phyloP scores from a whole-genome alignment of 257 asterid species.

The Lycium ferocissimum region DNA sequence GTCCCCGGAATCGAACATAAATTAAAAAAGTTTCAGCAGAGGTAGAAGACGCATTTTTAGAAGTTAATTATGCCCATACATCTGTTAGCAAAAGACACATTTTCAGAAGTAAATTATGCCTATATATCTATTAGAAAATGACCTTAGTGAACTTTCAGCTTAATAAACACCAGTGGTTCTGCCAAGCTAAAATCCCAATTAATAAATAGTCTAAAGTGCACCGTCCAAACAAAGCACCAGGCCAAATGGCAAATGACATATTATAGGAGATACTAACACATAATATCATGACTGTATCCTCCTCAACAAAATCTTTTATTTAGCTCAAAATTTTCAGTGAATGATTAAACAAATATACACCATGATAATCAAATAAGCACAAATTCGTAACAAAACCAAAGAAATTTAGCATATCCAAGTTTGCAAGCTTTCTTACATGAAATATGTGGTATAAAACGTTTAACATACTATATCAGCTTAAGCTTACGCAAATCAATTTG shows the following conservation, averaged over 20 bases:
- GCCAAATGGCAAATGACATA: constrained; percentile 15
- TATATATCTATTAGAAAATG: not conserved
- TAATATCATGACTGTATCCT: not conserved
- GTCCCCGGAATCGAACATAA: not conserved
- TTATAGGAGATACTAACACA: constrained; percentile 23
- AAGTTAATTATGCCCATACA: not conserved
- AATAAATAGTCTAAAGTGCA: not conserved
- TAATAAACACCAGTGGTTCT: not conserved
- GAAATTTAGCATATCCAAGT: constrained; percentile 24
- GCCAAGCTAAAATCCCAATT: constrained; percentile 10
- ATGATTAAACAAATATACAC: not conserved
- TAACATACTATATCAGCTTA: not conserved
- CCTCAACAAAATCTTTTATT: not conserved
- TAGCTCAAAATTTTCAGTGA: constrained; percentile 11
- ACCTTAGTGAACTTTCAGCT: not conserved
- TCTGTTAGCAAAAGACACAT: not conserved
- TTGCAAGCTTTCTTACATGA: constrained; percentile 25
- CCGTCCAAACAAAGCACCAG: not conserved
- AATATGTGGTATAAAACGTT: not conserved
- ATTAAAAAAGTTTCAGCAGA: not conserved
- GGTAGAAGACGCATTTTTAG: not conserved
- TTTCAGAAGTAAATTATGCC: constrained; percentile 24
- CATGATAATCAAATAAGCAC: not conserved
- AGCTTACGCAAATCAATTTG: constrained; percentile 10
- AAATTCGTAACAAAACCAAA: constrained; percentile 10